These are phyloP conservation scores for Calycina marina DNA, from an alignment of 2,329 filamentous ascomycete species.

Conservation along the genomic window DNA sequence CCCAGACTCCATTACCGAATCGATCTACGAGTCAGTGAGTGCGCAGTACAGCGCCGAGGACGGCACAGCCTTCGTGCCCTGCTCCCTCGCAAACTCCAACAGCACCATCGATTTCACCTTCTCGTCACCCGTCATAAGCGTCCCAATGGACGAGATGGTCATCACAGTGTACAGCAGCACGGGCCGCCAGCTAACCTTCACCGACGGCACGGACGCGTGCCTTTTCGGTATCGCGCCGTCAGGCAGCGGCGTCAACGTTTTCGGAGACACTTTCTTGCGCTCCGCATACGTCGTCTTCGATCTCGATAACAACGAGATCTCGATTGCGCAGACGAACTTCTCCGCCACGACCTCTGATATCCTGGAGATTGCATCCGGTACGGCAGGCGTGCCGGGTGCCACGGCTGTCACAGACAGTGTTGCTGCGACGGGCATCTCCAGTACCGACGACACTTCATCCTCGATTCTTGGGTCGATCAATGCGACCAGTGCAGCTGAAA, in stretches of 20 bases:
- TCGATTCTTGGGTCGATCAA: too few species aligned
- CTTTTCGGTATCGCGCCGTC: constrained; percentile 53
- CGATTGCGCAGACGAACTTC: constrained; percentile 52
- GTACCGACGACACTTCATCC: too few species aligned
- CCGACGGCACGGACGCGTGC: constrained; percentile 41
- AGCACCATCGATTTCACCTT: constrained; percentile 39
- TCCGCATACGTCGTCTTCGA: constrained; percentile 68
- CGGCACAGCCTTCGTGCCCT: constrained; percentile 47
- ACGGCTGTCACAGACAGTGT: constrained; percentile 34
- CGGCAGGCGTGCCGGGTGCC: constrained; percentile 37
- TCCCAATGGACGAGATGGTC: constrained; percentile 44
- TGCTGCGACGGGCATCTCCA: constrained; percentile 30
- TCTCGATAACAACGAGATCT: constrained; percentile 55
- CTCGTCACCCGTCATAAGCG: constrained; percentile 34
- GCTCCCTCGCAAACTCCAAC: constrained; percentile 30
- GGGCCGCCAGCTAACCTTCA: constrained; percentile 35
- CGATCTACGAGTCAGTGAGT: constrained; percentile 42
- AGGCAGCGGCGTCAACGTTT: constrained; percentile 37
- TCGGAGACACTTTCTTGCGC: constrained; percentile 63
- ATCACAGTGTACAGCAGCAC: constrained; percentile 31
- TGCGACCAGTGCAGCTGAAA: constrained; percentile 6
- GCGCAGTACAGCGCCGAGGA: constrained; percentile 40
- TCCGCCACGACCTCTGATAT: constrained; percentile 37
- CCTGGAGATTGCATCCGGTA: constrained; percentile 38
- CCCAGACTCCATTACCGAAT: constrained; percentile 36